Base-by-base conservation (phyloP, 192 early-diverging fungal species). In the Neocallimastix lanati region DNA sequence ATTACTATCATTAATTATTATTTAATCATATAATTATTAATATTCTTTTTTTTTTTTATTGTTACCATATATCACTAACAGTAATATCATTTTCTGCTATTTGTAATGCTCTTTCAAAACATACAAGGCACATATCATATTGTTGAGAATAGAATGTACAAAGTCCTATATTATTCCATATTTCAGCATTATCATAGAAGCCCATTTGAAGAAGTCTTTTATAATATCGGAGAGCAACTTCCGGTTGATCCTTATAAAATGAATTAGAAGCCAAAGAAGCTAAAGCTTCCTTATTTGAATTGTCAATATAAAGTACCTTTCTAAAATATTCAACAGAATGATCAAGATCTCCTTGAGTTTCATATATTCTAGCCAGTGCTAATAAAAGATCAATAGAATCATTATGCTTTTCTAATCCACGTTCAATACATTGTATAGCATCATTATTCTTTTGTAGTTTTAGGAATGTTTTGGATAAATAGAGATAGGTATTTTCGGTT, bases 141-240 rank as follows among this genome's bases (percentile, higher is more conserved):
- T 84, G 67, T 33, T 84, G 83, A 13, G 84, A 76, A 77, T 77
- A 84, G 30, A 84, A 84, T 18, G 77, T 58, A 79, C 83, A 84
- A 1, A 84, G 76, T 14, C 83, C 84, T 18, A 84, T 76, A 78
- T 84, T 84, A 76, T 81, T 82, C 84, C 83, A 84, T 21, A 83
- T 28, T 76, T 84, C 80, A 4, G 77, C 25, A 29, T 33, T 80
- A 30, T 78, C 50, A 29, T 81, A 80, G 78, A 81, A 35, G 4
- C 28, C 29, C 58, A 84, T 82, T 76, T 84, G 79, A 16, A 84
- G 76, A 27, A 84, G 38, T 27, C 84, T 21, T 28, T 81, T 80
- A 77, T 79, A 84, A 78, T 82, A 83, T 15, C 58, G 50, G 11
- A 85, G 28, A 2, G 83, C 84, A 29, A 84, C 76, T 77, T 84